Base-by-base conservation (phyloP, 116 monocot species). In the Posidonia oceanica region DNA sequence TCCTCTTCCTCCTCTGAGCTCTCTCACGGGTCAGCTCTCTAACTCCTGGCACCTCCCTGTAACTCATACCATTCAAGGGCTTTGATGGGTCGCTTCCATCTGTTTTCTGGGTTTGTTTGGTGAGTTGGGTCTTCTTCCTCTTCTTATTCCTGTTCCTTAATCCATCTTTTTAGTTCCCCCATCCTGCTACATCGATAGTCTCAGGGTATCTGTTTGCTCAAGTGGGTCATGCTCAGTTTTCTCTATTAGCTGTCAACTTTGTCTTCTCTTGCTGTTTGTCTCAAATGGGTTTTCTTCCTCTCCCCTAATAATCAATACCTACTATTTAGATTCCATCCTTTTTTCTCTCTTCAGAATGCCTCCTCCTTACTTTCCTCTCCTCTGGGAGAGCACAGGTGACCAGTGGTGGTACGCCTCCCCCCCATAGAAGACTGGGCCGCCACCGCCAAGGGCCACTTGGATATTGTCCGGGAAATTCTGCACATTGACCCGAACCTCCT, bases 391-490 rank as follows among this genome's bases (percentile, higher is more conserved):
- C 83, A 89, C 87, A 2, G 91, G 91, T 5, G 96, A 97, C 72
- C 96, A 97, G 68, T 97, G 96, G 96, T 97, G 96, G 96, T 97
- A 87, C 63, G 96, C 92, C 2, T 91, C 89, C 17, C 96, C 96
- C n/a, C n/a, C n/a, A n/a, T n/a, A 5, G 84, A 91, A 7, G 96
- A 97, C 67, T 92, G 84, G 83, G 96, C 96, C 0, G 92, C 96
- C 0, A 89, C 92, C 4, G 91, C 96, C 61, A 91, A 89, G 21
- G 96, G 92, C 61, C 96, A 91, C 77, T 97, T 85, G 42, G 96
- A 89, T 68, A 79, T 97, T 51, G 92, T 97, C 55, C 85, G 88
- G 5, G 89, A 97, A 75, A 87, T 97, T 15, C 83, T 97, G 39
- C 83, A 78, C 52, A 75, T 89, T 8, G 96, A 97, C 75, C 65